Base-by-base conservation (phyloP, 2,329 filamentous ascomycete genomes). In the Ceratocystis eucalypticola region DNA sequence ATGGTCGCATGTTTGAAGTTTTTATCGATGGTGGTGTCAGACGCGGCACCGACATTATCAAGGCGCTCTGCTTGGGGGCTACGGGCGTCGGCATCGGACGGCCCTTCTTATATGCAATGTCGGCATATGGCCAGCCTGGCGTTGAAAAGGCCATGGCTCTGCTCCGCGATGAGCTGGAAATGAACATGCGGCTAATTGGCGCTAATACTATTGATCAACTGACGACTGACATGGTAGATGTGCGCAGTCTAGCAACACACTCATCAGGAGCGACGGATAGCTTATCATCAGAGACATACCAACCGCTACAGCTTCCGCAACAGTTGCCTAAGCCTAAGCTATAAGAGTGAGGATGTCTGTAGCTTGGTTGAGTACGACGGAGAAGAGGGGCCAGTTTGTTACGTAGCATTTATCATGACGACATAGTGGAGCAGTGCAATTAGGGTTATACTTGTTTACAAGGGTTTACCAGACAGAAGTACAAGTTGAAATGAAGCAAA, bases 101-200 rank as follows among this genome's bases (percentile, higher is more conserved):
- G 3, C 94, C 94, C 28, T 97, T 99, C 80, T 77, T 99, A 68
- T 99, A 92, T 74, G 93, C 94, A 72, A 97, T 99, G 93, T 89
- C 87, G 69, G 85, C 91, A 8, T 97, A 97, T 72, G 94, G 94
- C 1, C 78, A 90, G 68, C 81, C 87, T 1, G 94, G 94, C 69
- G 93, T 97, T 22, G 89, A 95, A 73, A 84, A 90, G 44, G 94
- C 94, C 41, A 96, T 97, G 88, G 88, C 91, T 76, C 78, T 96
- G 67, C 82, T 96, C 71, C 91, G 89, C 78, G 94, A 97, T 73
- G 94, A 99, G 81, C 89, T 99, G 84, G 91, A 95, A 79, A 97
- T 97, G 93, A 94, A 93, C 73, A 97, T 99, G 94, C 85, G 94
- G 5, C 79, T 99, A 69, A 91, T 99, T 71, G 94, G 94, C 8